Evolutionary conservation across 768 basidiomycete species (phyloP).

Genomic region (Auriscalpium microsporum): DNA sequence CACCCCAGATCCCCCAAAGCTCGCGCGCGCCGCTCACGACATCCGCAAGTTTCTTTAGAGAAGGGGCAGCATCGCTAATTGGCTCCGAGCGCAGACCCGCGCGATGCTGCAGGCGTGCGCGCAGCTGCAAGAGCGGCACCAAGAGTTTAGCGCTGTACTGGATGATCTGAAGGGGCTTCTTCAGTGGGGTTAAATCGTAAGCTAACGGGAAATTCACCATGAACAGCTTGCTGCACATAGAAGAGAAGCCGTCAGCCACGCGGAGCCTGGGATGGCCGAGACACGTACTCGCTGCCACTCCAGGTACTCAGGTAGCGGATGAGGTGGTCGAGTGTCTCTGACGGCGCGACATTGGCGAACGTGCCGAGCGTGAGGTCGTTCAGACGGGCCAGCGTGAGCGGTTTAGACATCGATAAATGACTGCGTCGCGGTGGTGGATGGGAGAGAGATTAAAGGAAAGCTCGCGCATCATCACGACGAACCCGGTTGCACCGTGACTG

Average conservation of each 20-base stretch:
- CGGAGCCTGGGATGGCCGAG: conserved; percentile 7
- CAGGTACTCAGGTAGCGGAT: conserved; percentile 73
- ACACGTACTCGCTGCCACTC: conserved; percentile 79
- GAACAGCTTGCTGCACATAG: conserved; percentile 55
- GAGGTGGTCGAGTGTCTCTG: conserved; percentile 61
- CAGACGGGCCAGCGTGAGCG: conserved; percentile 40
- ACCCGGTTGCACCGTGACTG: too few species aligned
- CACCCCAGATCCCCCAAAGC: conserved; percentile 77
- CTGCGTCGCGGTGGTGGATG: too few species aligned
- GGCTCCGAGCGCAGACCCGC: conserved; percentile 49
- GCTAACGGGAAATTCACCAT: conserved; percentile 34
- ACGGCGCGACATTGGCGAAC: conserved; percentile 49
- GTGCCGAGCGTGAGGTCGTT: conserved; percentile 58
- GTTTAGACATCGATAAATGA: conserved; percentile 24
- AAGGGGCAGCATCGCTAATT: conserved; percentile 43
- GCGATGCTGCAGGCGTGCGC: conserved; percentile 61
- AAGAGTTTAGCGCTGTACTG: conserved; percentile 69
- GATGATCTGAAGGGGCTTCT: conserved; percentile 41
- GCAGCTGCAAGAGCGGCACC: conserved; percentile 53
- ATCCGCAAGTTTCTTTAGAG: conserved; percentile 44
- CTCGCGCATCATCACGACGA: background rate
- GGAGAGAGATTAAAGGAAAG: background rate
- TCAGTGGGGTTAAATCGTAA: background rate
- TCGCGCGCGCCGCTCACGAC: conserved; percentile 61
- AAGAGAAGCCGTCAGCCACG: background rate